These are phyloP conservation scores for Coelastrella sp. DNA, from an alignment of 139 green algal genomes.

Conservation along the genomic window DNA sequence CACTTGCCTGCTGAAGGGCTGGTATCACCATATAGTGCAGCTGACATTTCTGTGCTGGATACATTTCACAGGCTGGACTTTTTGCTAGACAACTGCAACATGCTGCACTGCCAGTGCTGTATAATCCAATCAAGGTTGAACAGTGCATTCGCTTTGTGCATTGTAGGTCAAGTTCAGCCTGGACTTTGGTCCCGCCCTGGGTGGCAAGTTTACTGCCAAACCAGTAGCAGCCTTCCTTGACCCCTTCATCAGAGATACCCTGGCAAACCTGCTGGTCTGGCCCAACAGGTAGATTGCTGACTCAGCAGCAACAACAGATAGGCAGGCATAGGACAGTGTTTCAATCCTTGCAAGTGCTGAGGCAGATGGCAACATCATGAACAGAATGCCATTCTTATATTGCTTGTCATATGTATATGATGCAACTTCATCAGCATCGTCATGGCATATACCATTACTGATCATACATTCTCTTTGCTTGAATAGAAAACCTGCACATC, in stretches of 20 bases:
- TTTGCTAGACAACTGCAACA: neutral
- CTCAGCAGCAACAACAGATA: neutral
- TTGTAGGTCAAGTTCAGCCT: slow-evolving; percentile 42
- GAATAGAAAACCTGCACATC: neutral
- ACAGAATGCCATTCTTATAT: too few relatives aligned
- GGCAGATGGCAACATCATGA: too few relatives aligned
- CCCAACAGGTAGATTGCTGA: slow-evolving; percentile 39
- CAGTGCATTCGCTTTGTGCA: neutral
- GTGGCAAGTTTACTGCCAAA: slow-evolving; percentile 46
- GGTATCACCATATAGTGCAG: too few relatives aligned
- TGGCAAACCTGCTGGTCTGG: slow-evolving; percentile 57
- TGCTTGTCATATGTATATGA: too few relatives aligned
- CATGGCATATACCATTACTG: neutral
- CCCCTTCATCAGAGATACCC: slow-evolving; percentile 54
- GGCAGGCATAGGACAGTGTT: too few relatives aligned
- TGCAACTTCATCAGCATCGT: neutral
- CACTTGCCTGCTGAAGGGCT: too few relatives aligned
- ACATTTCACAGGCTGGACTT: neutral
- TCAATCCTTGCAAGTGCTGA: too few relatives aligned
- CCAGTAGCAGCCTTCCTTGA: slow-evolving; percentile 54
- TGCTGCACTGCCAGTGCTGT: neutral
- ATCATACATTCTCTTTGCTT: neutral
- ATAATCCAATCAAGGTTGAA: too few relatives aligned
- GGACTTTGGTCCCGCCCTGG: slow-evolving; percentile 42
- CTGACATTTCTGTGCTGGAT: neutral